Conservation (phyloP, 176 grass and related monocot species). For the Saccharum spontaneum region DNA sequence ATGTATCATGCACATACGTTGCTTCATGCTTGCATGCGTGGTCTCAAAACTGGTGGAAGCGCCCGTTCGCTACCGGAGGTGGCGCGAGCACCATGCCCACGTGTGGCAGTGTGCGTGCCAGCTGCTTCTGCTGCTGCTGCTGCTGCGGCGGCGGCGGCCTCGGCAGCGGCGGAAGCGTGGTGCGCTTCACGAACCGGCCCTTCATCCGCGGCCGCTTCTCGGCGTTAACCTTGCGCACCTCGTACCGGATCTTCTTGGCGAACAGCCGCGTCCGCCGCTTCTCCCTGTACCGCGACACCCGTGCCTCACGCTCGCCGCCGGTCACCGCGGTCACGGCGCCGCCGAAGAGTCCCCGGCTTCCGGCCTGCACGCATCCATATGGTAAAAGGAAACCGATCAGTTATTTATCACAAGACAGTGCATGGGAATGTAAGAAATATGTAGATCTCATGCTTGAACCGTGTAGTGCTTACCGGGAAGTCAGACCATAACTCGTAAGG, state of each 20-base stretch:
- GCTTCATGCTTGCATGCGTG: background rate
- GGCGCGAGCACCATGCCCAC: constrained; percentile 37
- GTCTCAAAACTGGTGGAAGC: constrained; percentile 58
- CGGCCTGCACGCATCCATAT: constrained; percentile 18
- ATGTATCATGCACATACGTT: background rate
- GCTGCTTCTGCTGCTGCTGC: background rate
- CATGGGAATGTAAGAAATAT: background rate
- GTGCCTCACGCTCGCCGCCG: constrained; percentile 74
- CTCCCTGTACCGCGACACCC: constrained; percentile 91
- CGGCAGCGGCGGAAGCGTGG: constrained; percentile 36
- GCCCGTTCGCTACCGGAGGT: constrained; percentile 35
- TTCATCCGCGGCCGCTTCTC: constrained; percentile 99
- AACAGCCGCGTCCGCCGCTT: constrained; percentile 94
- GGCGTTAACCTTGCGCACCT: constrained; percentile 98
- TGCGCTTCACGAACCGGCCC: constrained; percentile 91
- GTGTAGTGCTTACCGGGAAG: constrained; percentile 47
- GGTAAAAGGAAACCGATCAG: background rate
- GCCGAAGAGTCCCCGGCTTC: constrained; percentile 16
- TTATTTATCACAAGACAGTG: background rate
- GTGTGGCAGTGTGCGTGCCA: constrained; percentile 17
- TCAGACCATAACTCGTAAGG: constrained; percentile 56
- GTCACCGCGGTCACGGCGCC: constrained; percentile 41
- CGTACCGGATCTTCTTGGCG: constrained; percentile 98
- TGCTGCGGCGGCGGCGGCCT: background rate
- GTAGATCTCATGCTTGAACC: background rate